Percentiles rank a stretch among this genome's conserved stretches.
These are phyloP conservation scores for Metschnikowia arizonensis DNA, from an alignment of 805 yeast genomes.

Conservation along the genomic window DNA sequence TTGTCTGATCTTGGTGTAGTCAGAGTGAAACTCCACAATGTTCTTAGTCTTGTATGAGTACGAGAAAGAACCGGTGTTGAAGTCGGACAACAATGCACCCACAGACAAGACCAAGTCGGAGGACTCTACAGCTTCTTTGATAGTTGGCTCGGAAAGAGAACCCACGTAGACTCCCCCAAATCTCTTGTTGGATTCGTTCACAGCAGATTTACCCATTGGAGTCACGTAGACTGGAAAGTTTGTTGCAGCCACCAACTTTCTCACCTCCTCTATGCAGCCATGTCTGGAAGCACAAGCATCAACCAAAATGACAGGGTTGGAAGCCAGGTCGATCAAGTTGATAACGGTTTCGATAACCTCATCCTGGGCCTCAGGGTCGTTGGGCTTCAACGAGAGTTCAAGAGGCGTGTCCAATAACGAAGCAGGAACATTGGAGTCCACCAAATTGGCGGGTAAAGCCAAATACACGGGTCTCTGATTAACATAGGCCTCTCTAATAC, in stretches of 20 bases:
- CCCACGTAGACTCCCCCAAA: conserved; percentile 88
- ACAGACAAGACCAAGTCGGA: conserved; percentile 73
- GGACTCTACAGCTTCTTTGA: conserved; percentile 65
- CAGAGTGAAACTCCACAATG: conserved; percentile 76
- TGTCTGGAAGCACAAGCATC: conserved; percentile 89
- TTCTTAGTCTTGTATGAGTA: conserved; percentile 71
- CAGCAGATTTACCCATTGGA: conserved; percentile 85
- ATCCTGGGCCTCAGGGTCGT: conserved; percentile 57
- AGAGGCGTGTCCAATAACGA: conserved; percentile 58
- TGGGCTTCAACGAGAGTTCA: conserved; percentile 53
- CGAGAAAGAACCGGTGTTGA: conserved; percentile 85
- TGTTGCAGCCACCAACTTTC: conserved; percentile 57
- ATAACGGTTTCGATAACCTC: conserved; percentile 55
- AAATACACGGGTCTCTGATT: conserved; percentile 78
- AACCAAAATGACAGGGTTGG: conserved; percentile 70
- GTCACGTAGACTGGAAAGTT: conserved; percentile 81
- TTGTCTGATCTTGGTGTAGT: conserved; percentile 63
- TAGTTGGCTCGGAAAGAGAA: conserved; percentile 68
- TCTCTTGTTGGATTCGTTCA: conserved; percentile 53
- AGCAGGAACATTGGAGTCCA: conserved; percentile 59
- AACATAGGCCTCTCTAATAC: conserved; percentile 66
- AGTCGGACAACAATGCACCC: conserved; percentile 82
- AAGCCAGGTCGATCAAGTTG: conserved; percentile 51
- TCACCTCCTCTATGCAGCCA: conserved; percentile 59
- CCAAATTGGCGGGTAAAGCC: conserved; percentile 79